phyloP scores from a whole-genome alignment of 257 asterid genomes.

The Marsdenia floribunda region DNA sequence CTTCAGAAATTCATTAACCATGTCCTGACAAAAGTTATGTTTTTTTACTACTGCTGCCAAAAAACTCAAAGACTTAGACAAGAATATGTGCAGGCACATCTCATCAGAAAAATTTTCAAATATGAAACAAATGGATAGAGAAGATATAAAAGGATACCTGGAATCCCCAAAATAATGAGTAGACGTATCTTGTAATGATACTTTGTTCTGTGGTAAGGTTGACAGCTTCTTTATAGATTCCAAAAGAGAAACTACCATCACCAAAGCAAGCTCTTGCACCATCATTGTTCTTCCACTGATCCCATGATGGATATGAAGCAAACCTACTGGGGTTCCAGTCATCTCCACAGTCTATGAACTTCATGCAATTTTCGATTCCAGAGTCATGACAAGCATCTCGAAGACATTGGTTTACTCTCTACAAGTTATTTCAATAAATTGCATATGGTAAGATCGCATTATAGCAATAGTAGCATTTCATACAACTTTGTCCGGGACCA shows the following conservation, averaged over 20 bases:
- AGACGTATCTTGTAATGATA: conserved; percentile 51
- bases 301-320: conserved; percentile 31
- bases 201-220: conserved; percentile 43
- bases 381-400: conserved; percentile 58
- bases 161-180: conserved; percentile 95
- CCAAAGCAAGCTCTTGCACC: conserved; percentile 65
- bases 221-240: conserved; percentile 64
- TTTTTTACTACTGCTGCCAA: neutral
- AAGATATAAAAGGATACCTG: conserved; percentile 52
- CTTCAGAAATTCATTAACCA: neutral
- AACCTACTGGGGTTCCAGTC: conserved; percentile 25
- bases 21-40: neutral
- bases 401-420: conserved; percentile 91
- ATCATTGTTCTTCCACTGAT: conserved; percentile 41
- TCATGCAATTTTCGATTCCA: conserved; percentile 28
- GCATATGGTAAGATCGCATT: neutral
- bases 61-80: neutral
- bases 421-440: conserved; percentile 3
- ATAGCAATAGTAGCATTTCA: neutral
- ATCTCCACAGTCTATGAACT: conserved; percentile 67
- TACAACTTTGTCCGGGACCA: neutral
- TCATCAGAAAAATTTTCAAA: neutral
- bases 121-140: neutral
- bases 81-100: neutral
- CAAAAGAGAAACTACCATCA: conserved; percentile 42